Base-by-base conservation (phyloP, 495 filamentous ascomycete genomes). In the Xylaria venustula region DNA sequence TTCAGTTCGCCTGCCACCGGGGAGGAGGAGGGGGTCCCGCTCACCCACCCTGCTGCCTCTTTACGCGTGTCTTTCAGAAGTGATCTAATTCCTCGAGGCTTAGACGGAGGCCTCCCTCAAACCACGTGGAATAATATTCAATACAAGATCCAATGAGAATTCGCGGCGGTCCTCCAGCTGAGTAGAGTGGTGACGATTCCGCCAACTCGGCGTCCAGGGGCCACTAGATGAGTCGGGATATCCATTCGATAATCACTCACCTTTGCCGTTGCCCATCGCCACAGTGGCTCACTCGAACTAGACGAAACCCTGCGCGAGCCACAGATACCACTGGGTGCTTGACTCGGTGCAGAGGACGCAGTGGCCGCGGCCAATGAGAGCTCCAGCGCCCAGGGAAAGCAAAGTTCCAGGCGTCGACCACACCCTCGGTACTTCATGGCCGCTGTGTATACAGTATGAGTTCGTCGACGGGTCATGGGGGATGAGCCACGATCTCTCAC, bases 371-470 rank as follows among this genome's bases (percentile, higher is more conserved):
- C 54, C 54, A 57, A 57, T 57, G 11, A 45, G 53, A 25, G 25
- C 45, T 9, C n/a, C 17, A 34, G n/a, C 4, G 54, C 17, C 17
- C 19, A n/a, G 23, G 41, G 26, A 23, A 41, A 45, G 9, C 5
- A 34, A 14, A 9, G 50, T 34, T 25, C 34, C 9, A 54, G 36
- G 41, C 17, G 40, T n/a, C n/a, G 53, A 36, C 53, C 9, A 17
- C 7, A 55, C 17, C 37, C 20, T 46, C 8, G 37, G n/a, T n/a
- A 42, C 52, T 44, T 54, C n/a, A 22, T 20, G 36, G 52, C 37
- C 37, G 52, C 3, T 32, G 40, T 44, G 53, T 55, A 55, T 55
- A 55, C 53, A 55, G 53, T 55, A 55, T 17, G 53, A 55, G 53
- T 34, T 55, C 22, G 25, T 45, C 17, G 23, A 8, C 20, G 52